phyloP scores from a whole-genome alignment of 2,329 filamentous ascomycete genomes.

The Hawksworthiomyces lignivorus region DNA sequence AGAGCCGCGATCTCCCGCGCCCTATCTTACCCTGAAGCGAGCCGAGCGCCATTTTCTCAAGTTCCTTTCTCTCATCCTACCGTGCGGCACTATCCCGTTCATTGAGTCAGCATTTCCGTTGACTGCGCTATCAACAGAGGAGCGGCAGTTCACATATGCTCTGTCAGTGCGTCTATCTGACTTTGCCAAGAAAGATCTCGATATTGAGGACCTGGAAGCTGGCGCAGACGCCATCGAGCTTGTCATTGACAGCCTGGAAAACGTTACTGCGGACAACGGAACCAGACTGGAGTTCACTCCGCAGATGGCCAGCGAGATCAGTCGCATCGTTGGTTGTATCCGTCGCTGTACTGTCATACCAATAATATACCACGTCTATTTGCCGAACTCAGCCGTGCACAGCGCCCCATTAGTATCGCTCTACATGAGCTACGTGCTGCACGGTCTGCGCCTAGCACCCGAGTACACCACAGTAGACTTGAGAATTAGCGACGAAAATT shows the following conservation, averaged over 20 bases:
- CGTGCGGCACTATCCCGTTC: constrained; percentile 42
- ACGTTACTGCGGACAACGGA: constrained; percentile 35
- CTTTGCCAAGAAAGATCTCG: constrained; percentile 39
- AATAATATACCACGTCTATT: constrained; percentile 49
- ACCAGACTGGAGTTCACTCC: too few relatives aligned
- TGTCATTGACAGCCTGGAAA: constrained; percentile 50
- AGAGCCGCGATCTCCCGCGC: constrained; percentile 25
- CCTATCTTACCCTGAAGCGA: constrained; percentile 50
- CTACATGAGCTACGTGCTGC: constrained; percentile 53
- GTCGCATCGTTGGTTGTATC: constrained; percentile 48
- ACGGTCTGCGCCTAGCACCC: constrained; percentile 56
- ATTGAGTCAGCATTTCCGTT: constrained; percentile 53
- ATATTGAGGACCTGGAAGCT: constrained; percentile 46
- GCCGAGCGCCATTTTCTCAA: constrained; percentile 52
- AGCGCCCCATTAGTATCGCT: too few relatives aligned
- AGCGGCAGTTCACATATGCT: constrained; percentile 52
- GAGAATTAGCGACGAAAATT: constrained; percentile 40
- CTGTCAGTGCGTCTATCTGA: constrained; percentile 50
- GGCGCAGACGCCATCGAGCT: constrained; percentile 52
- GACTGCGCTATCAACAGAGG: constrained; percentile 48
- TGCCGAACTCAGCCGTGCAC: constrained; percentile 25
- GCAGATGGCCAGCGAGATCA: constrained; percentile 38
- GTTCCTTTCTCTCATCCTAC: constrained; percentile 52
- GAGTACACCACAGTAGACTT: constrained; percentile 61
- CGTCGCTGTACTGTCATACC: constrained; percentile 48